A percentile compares a stretch with the other conserved stretches of the same genome.
Conservation (phyloP, 2,329 filamentous ascomycete genomes). For the Aspergillus tanneri region DNA sequence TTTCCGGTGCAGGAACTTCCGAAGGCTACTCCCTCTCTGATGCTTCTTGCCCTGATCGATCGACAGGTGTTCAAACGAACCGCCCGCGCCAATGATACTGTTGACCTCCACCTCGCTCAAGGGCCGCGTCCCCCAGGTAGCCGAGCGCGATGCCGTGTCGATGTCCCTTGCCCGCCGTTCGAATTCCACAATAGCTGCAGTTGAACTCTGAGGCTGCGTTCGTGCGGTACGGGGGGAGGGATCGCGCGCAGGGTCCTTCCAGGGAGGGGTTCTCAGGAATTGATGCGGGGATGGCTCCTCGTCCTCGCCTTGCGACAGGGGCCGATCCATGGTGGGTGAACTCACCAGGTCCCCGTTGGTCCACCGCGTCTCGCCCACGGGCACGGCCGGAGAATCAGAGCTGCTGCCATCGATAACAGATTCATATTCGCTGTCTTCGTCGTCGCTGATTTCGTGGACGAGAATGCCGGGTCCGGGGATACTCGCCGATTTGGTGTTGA, state of each 20-base stretch:
- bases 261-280: slow-evolving; percentile 46
- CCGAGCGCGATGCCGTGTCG: slow-evolving; percentile 55
- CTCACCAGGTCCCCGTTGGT: slow-evolving; percentile 23
- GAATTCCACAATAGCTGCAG: slow-evolving; percentile 56
- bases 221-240: slow-evolving; percentile 28
- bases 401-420: slow-evolving; percentile 25
- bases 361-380: slow-evolving; percentile 25
- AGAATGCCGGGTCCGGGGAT: slow-evolving; percentile 55
- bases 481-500: slow-evolving; percentile 30
- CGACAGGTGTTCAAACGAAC: slow-evolving; percentile 46
- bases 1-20: slow-evolving; percentile 43
- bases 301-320: slow-evolving; percentile 17
- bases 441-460: slow-evolving; percentile 45
- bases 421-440: slow-evolving; percentile 30
- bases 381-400: slow-evolving; percentile 30
- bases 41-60: slow-evolving; percentile 40
- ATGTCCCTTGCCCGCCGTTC: slow-evolving; percentile 50
- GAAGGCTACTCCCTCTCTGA: slow-evolving; percentile 48
- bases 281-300: slow-evolving; percentile 37
- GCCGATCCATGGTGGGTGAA: slow-evolving; percentile 25
- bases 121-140: slow-evolving; percentile 55
- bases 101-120: slow-evolving; percentile 54
- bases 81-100: slow-evolving; percentile 44
- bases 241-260: slow-evolving; percentile 48
- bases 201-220: slow-evolving; percentile 53